A percentile compares a stretch with the other conserved stretches of the same genome.
phyloP scores from a whole-genome alignment of 2,329 filamentous ascomycete genomes.

The Hawksworthiomyces lignivorus region DNA sequence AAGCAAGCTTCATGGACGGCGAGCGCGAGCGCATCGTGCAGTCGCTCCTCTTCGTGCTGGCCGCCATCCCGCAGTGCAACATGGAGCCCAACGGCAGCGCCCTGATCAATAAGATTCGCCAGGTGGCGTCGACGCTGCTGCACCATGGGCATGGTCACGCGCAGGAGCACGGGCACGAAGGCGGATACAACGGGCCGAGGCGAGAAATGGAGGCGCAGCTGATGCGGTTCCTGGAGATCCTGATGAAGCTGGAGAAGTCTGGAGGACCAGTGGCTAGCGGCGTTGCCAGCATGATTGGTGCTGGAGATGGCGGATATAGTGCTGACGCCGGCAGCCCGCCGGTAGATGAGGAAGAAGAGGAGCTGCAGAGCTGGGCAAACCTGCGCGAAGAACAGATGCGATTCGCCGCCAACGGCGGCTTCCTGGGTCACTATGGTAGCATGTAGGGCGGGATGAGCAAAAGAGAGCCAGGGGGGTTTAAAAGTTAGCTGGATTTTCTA shows the following conservation, averaged over 20 bases:
- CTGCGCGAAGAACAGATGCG: constrained; percentile 69
- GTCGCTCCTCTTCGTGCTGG: constrained; percentile 66
- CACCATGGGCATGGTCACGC: not conserved
- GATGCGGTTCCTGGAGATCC: constrained; percentile 62
- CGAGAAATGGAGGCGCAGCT: constrained; percentile 56
- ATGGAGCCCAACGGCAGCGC: constrained; percentile 66
- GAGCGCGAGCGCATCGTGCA: constrained; percentile 79
- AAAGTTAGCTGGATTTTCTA: too few species aligned
- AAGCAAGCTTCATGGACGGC: constrained; percentile 54
- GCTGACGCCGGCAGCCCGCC: constrained; percentile 36
- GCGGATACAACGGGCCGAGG: constrained; percentile 25
- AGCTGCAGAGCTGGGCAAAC: constrained; percentile 70
- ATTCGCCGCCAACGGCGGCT: constrained; percentile 23
- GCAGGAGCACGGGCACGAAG: constrained; percentile 17
- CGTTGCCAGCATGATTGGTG: constrained; percentile 9
- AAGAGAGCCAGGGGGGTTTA: too few species aligned
- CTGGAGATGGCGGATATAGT: constrained; percentile 14
- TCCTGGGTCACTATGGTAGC: constrained; percentile 5
- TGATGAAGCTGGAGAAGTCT: constrained; percentile 65
- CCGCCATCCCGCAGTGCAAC: constrained; percentile 73
- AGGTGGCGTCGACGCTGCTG: constrained; percentile 73
- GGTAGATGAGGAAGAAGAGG: constrained; percentile 72
- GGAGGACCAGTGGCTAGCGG: constrained; percentile 26
- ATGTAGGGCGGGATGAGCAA: not conserved
- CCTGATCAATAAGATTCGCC: constrained; percentile 74